phyloP scores from a whole-genome alignment of 192 early-diverging fungal species.

The Coemansia biformis region DNA sequence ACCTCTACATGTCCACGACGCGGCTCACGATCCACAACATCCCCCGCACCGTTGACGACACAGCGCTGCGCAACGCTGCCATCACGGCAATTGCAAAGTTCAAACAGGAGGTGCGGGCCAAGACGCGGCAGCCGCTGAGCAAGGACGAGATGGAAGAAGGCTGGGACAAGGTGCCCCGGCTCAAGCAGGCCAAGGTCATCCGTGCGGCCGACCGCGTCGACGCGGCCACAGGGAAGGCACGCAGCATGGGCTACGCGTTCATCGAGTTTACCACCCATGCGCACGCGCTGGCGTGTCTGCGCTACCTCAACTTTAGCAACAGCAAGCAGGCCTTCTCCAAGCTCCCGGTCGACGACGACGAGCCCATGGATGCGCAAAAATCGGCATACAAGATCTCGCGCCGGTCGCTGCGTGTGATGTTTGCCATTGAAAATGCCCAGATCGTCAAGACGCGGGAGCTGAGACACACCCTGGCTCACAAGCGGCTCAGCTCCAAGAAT shows the following conservation, averaged over 20 bases:
- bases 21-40: conserved; percentile 87
- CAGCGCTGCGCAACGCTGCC: conserved; percentile 56
- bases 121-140: conserved; percentile 51
- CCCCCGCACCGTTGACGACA: conserved; percentile 67
- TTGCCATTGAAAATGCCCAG: conserved; percentile 83
- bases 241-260: conserved; percentile 89
- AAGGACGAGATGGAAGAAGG: conserved; percentile 58
- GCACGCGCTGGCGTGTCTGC: conserved; percentile 86
- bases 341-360: conserved; percentile 28
- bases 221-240: conserved; percentile 56
- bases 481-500: conserved; percentile 4
- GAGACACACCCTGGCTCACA: conserved; percentile 14
- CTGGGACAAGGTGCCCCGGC: conserved; percentile 56
- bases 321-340: conserved; percentile 58
- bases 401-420: conserved; percentile 63
- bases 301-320: conserved; percentile 84
- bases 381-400: conserved; percentile 31
- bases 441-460: conserved; percentile 69
- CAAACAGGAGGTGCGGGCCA: conserved; percentile 67
- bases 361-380: conserved; percentile 12
- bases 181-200: conserved; percentile 79
- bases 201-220: conserved; percentile 76
- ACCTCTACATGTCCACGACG: conserved; percentile 81
- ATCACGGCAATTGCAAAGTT: conserved; percentile 64
- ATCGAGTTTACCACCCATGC: conserved; percentile 83